Evolutionary conservation across 192 early-diverging fungal species (phyloP), one percentile per base, ranked within the genome.

Genomic region (Umbelopsis vinacea): DNA sequence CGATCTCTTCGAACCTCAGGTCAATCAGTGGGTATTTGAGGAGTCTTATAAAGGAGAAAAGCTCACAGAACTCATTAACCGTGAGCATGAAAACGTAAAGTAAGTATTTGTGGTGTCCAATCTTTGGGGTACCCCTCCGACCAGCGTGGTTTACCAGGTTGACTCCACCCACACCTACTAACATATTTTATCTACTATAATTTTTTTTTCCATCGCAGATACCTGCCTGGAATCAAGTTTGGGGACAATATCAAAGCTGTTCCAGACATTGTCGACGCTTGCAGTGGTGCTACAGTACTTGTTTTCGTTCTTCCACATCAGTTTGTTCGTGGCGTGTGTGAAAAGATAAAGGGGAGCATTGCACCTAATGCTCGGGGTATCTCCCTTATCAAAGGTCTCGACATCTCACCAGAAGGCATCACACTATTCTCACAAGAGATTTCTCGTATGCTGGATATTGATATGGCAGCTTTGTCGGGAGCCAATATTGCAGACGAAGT

Each of bases 401-500:
- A 92, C 52, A 88, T 93, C 38, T 87, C 86, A 72, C 84, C 85
- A 46, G 77, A 88, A 48, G 92, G 92, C 17, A 84, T 97, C 72
- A 83, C 89, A 6, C 79, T 95, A 68, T 95, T 98, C 72, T 87
- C 90, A 53, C 86, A 93, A 57, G 84, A 89, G 68, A 79, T 79
- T 52, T 26, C 67, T 1, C 66, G 67, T 3, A 52, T 60, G 21
- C 84, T 98, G 22, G 80, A 83, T 52, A 88, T 97, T 38, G 50
- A 67, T 52, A 89, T 96, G 46, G 86, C 88, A 54, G 93, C 93
- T 26, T 80, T 98, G 48, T 95, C 91, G 83, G 97, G 97, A 66
- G 97, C 97, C 60, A 99, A 99, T 80, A 97, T 99, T 81, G 97
- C 97, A 38, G 89, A 89, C 71, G 97, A 97, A 73, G 92, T 99